Conservation (phyloP, 169 alveolate genomes). For the Ichthyophthirius multifiliis region DNA sequence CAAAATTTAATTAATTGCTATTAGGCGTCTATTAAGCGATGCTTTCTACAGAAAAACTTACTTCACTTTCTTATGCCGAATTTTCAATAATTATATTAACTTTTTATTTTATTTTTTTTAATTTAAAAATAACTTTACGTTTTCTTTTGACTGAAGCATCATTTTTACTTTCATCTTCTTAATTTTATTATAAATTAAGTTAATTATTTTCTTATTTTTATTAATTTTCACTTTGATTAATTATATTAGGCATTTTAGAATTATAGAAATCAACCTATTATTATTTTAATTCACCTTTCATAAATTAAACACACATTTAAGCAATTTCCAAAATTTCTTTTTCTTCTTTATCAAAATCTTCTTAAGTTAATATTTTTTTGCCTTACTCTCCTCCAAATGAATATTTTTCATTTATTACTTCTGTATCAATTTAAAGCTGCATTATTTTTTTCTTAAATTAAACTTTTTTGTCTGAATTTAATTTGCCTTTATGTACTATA, state of each 20-base stretch:
- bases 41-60: background rate
- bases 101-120: background rate
- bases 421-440: background rate
- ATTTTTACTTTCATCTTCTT: background rate
- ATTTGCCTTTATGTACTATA: background rate
- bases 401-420: background rate
- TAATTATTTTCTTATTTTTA: too few species aligned
- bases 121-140: background rate
- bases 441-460: background rate
- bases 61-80: background rate
- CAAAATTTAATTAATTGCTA: background rate
- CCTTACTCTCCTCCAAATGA: background rate
- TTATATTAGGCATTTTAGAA: background rate
- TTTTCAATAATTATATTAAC: background rate
- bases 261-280: background rate
- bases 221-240: background rate
- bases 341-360: constrained; percentile 1
- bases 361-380: background rate
- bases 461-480: background rate
- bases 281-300: background rate
- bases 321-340: background rate
- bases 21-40: background rate
- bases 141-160: background rate
- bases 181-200: background rate
- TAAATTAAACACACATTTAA: background rate